Evolutionary conservation across 2,329 filamentous ascomycete species (phyloP).

Genomic region (Pseudogymnoascus sp.): DNA sequence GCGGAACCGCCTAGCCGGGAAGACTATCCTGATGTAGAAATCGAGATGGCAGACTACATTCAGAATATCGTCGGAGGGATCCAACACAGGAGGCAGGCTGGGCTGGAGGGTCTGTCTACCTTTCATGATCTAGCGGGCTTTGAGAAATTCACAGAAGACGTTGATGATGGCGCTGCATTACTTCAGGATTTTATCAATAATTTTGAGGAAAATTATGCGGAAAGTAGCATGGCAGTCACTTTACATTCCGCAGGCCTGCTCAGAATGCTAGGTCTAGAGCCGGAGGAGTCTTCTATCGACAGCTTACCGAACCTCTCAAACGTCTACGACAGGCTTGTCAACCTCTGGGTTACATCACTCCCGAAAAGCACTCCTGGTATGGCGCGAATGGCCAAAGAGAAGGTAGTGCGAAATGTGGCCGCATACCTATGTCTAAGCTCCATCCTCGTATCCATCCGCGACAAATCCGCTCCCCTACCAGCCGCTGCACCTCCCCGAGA

Average conservation of each 20-base stretch:
- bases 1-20: neutral
- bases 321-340: slow-evolving; percentile 25
- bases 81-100: neutral
- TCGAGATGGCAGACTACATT: slow-evolving; percentile 7
- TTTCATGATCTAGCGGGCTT: slow-evolving; percentile 20
- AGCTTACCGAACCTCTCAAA: slow-evolving; percentile 16
- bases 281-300: neutral
- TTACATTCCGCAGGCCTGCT: neutral
- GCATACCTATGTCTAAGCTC: slow-evolving; percentile 26
- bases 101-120: neutral
- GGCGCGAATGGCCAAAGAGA: slow-evolving; percentile 24
- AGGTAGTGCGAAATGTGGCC: slow-evolving; percentile 22
- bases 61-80: neutral
- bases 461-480: neutral
- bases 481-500: neutral
- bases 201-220: neutral
- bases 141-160: slow-evolving; percentile 17
- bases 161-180: slow-evolving; percentile 18
- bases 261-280: neutral
- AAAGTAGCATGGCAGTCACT: neutral
- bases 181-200: slow-evolving; percentile 18
- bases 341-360: slow-evolving; percentile 24
- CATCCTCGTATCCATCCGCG: slow-evolving; percentile 20
- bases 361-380: slow-evolving; percentile 19
- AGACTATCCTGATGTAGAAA: neutral